phyloP scores from a whole-genome alignment of 192 early-diverging fungal genomes.

The Backusella sp. region DNA sequence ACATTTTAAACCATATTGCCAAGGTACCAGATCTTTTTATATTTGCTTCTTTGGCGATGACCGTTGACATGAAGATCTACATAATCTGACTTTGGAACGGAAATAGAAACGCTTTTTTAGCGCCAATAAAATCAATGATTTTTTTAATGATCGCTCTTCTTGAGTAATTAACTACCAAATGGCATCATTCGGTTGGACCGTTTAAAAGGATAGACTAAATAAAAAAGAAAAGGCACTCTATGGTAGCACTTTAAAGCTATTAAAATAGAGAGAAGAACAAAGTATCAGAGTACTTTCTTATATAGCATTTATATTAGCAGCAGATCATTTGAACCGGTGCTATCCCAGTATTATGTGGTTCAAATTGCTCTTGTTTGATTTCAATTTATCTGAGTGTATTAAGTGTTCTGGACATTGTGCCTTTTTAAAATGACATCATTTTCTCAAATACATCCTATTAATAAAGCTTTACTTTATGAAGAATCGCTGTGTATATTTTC shows the following conservation, averaged over 20 bases:
- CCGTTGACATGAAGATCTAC: not conserved
- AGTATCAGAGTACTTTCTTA: not conserved
- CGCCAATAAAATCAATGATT: not conserved
- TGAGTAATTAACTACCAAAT: not conserved
- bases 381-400: not conserved
- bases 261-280: not conserved
- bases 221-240: not conserved
- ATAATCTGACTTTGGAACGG: not conserved
- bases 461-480: not conserved
- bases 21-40: too few species aligned
- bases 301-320: not conserved
- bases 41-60: too few species aligned
- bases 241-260: not conserved
- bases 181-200: not conserved
- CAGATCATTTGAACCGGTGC: not conserved
- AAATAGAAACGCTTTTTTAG: not conserved
- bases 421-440: not conserved
- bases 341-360: not conserved
- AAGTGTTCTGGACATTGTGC: not conserved
- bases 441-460: not conserved
- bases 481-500: not conserved
- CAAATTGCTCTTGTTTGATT: not conserved
- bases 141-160: not conserved
- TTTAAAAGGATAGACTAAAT: not conserved
- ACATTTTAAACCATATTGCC: too few species aligned